phyloP scores from a whole-genome alignment of 192 early-diverging fungal species.

The Chytriomyces sp. region DNA sequence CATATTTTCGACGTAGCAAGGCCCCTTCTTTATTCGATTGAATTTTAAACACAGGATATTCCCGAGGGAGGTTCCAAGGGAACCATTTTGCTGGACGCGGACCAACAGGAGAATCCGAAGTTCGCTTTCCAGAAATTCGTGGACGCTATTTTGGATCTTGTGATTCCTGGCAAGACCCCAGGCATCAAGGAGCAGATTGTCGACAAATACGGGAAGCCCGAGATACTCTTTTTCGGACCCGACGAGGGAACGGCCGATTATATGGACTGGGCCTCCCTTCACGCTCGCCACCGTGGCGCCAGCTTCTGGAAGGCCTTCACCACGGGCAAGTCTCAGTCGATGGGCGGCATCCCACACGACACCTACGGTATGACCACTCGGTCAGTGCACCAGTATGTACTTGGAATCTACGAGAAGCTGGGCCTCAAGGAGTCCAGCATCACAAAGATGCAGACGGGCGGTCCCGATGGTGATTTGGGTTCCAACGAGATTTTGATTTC shows the following conservation, averaged over 20 bases:
- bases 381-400: conserved; percentile 97
- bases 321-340: conserved; percentile 91
- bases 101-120: conserved; percentile 88
- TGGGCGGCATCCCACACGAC: conserved; percentile 97
- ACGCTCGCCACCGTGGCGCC: conserved; percentile 81
- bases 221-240: conserved; percentile 99
- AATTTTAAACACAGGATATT: too few relatives aligned
- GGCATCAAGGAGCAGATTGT: conserved; percentile 97
- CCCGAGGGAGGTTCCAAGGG: conserved; percentile 99
- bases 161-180: conserved; percentile 86
- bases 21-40: too few relatives aligned
- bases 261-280: conserved; percentile 98
- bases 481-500: conserved; percentile 99
- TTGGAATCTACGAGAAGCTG: conserved; percentile 82
- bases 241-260: conserved; percentile 98
- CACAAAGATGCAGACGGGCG: conserved; percentile 94
- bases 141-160: conserved; percentile 88
- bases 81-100: conserved; percentile 91
- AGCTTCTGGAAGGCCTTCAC: conserved; percentile 99
- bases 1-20: too few relatives aligned
- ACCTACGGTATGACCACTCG: conserved; percentile 98
- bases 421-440: conserved; percentile 75
- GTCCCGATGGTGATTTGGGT: conserved; percentile 96
- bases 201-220: conserved; percentile 85
- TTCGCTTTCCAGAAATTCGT: conserved; percentile 99